phyloP scores from a whole-genome alignment of 73 alveolate species.

The Tetrahymena borealis region DNA sequence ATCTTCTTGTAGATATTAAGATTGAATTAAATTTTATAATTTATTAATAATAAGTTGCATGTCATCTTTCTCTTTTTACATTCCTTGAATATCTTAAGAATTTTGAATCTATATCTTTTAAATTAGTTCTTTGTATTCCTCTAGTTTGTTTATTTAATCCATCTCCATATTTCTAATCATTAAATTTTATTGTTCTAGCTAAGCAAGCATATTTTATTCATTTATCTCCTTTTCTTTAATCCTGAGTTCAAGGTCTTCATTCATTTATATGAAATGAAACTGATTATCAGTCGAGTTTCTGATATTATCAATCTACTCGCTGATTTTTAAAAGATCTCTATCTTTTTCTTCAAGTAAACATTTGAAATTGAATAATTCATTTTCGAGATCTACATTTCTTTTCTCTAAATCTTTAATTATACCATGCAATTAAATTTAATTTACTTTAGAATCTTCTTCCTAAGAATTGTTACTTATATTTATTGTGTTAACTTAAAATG shows the following conservation, averaged over 20 bases:
- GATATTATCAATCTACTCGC: not conserved
- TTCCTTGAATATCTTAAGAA: not conserved
- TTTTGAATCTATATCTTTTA: not conserved
- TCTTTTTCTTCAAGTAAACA: not conserved
- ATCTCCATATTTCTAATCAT: not conserved
- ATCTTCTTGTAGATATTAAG: not conserved
- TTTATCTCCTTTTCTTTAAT: not conserved
- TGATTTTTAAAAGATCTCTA: not conserved
- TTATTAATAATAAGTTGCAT: not conserved
- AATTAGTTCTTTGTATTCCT: not conserved
- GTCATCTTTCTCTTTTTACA: not conserved
- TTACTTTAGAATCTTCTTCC: not conserved
- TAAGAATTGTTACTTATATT: not conserved
- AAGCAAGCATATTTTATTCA: not conserved
- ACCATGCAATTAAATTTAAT: not conserved
- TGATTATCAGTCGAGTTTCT: not conserved
- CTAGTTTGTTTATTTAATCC: not conserved
- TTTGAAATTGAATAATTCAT: not conserved
- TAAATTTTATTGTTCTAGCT: not conserved
- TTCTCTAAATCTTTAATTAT: not conserved
- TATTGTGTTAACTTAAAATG: not conserved
- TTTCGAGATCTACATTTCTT: not conserved
- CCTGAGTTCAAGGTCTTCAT: not conserved
- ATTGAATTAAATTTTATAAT: not conserved
- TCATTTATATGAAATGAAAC: not conserved